Base-by-base conservation (phyloP, 2,329 filamentous ascomycete species). In the Cladophialophora exuberans region DNA sequence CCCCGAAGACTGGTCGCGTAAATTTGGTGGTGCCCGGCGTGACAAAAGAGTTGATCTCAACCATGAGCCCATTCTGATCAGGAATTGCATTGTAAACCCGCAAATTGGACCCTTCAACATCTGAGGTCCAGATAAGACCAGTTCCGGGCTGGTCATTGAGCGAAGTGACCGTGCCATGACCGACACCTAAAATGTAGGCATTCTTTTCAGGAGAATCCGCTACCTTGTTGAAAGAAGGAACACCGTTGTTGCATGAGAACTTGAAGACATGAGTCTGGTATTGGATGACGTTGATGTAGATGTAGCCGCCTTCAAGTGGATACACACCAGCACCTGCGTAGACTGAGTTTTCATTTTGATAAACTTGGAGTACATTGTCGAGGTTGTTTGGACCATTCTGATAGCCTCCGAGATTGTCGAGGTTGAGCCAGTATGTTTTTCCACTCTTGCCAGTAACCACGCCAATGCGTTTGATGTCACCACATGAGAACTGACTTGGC, bases 401-500 rank as follows among this genome's bases (percentile, higher is more conserved):
- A 48, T 71, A 76, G 17, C 73, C 74, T 23, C 74, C 74, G 1
- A 76, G 64, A 36, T 76, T 72, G 52, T 76, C 70, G 2, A 68
- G 66, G 56, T 76, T 71, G 15, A 76, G 59, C 36, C 75, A 62
- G 54, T 75, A 76, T 1, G 69, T 67, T 49, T 74, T 79, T 1
- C 76, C 77, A 35, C 75, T 79, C 65, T 82, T 82, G 10, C 79
- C 79, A 2, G 76, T 76, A 0, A 78, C 71, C 5, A 81, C 73
- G 0, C 76, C 79, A 10, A 82, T 77, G 1, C 77, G 72, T n/a
- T 66, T 69, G 9, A 79, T 60, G 3, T 73, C 49, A 10, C 58
- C 58, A 35, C 58, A 61, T 4, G 55, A 59, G 38, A 61, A 61
- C 25, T 61, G 52, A 31, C 55, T 59, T 25, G 58, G 58, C 18